Evolutionary conservation across 2,329 filamentous ascomycete species (phyloP).

Genomic region (Bipolaris bicolor): DNA sequence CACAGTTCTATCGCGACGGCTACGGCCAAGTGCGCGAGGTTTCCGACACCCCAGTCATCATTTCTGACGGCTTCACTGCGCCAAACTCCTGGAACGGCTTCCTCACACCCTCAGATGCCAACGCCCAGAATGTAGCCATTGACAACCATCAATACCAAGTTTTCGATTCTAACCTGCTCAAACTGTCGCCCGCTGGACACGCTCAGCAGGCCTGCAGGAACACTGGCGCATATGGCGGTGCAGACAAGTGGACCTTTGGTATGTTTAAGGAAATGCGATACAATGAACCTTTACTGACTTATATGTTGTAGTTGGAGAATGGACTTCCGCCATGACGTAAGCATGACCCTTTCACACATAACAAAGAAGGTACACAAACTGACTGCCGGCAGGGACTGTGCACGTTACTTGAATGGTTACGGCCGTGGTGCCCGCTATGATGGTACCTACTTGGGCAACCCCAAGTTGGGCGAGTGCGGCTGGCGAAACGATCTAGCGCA

Average conservation of each 20-base stretch:
- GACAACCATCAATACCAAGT: conserved; percentile 75
- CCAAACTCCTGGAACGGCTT: conserved; percentile 67
- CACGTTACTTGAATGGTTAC: conserved; percentile 60
- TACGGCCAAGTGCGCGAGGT: conserved; percentile 56
- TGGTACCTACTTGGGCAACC: conserved; percentile 58
- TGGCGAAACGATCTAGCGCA: conserved; percentile 57
- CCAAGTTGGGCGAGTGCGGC: conserved; percentile 61
- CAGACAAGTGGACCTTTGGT: conserved; percentile 64
- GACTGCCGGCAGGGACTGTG: conserved; percentile 52
- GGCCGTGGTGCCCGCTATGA: conserved; percentile 66
- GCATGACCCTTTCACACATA: neutral
- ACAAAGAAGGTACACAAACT: neutral
- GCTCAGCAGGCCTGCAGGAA: conserved; percentile 63
- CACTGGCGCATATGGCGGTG: conserved; percentile 55
- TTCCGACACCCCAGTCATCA: conserved; percentile 58
- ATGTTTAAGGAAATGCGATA: neutral
- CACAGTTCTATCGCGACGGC: conserved; percentile 63
- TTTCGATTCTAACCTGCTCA: conserved; percentile 61
- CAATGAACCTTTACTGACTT: neutral
- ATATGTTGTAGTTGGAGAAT: conserved; percentile 66
- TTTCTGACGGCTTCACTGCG: conserved; percentile 64
- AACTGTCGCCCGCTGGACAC: conserved; percentile 60
- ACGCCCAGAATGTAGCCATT: conserved; percentile 62
- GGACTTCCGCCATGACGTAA: conserved; percentile 68
- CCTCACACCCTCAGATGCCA: conserved; percentile 58